Evolutionary conservation across 2,329 filamentous ascomycete species (phyloP).

Genomic region (Amylocarpus encephaloides): DNA sequence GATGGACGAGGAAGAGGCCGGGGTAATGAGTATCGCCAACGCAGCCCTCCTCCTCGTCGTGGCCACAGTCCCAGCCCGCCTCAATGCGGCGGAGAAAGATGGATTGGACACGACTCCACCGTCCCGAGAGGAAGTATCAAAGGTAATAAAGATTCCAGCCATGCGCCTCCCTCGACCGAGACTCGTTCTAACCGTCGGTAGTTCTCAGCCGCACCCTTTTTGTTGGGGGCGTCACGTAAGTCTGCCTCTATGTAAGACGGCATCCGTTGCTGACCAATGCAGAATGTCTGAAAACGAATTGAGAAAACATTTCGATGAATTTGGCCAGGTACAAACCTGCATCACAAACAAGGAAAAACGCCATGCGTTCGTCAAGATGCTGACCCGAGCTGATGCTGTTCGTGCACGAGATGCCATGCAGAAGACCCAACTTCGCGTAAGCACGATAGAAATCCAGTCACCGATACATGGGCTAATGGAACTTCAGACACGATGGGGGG

Average conservation of each 20-base stretch:
- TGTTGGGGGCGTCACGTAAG: conserved; percentile 88
- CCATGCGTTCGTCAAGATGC: conserved; percentile 98
- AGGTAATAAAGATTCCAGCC: conserved; percentile 38
- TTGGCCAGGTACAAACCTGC: conserved; percentile 88
- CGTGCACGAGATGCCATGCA: conserved; percentile 84
- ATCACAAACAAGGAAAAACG: conserved; percentile 98
- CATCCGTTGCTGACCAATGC: conserved; percentile 26
- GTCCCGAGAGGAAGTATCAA: conserved; percentile 77
- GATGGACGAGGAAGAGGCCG: conserved; percentile 45
- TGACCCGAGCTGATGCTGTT: conserved; percentile 78
- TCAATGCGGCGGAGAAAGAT: conserved; percentile 53
- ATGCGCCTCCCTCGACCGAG: not conserved
- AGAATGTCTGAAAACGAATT: conserved; percentile 77
- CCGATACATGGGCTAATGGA: conserved; percentile 16
- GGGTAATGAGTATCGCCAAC: conserved; percentile 73
- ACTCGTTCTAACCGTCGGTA: conserved; percentile 28
- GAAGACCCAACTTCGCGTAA: conserved; percentile 42
- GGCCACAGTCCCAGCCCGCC: conserved; percentile 56
- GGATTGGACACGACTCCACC: conserved; percentile 69
- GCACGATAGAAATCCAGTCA: conserved; percentile 7
- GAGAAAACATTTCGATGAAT: conserved; percentile 70
- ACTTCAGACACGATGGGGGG: conserved; percentile 84
- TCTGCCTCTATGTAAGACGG: conserved; percentile 22
- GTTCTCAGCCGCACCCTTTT: conserved; percentile 93
- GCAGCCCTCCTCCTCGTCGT: conserved; percentile 73